Percentiles rank a stretch among this genome's conserved stretches.
phyloP scores from a whole-genome alignment of 176 grass and related monocot genomes.

The Oryza australiensis region DNA sequence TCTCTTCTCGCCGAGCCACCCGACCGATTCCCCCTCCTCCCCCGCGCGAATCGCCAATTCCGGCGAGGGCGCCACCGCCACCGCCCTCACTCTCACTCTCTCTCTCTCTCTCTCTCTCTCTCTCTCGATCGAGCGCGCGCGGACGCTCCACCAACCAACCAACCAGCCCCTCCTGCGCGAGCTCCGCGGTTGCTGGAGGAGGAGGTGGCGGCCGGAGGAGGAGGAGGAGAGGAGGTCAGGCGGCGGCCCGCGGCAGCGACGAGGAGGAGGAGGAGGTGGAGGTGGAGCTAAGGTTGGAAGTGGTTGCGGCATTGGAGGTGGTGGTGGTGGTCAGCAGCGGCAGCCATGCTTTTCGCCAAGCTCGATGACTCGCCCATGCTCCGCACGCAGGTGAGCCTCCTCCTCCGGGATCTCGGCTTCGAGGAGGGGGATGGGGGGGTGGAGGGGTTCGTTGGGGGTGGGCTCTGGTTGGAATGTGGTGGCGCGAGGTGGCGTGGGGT shows the following conservation, averaged over 20 bases:
- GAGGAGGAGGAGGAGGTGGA: not conserved
- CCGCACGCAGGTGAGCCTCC: conserved; percentile 62
- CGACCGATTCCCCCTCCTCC: conserved; percentile 32
- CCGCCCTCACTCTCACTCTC: not conserved
- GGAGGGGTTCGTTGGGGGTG: not conserved
- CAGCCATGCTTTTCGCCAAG: conserved; percentile 75
- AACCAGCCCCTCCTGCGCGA: not conserved
- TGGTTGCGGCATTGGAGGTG: conserved; percentile 8
- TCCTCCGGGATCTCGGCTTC: conserved; percentile 38
- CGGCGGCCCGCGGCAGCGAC: conserved; percentile 25
- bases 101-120: not conserved
- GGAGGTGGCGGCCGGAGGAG: conserved; percentile 3
- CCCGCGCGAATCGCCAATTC: conserved; percentile 40
- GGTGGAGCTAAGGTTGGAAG: not conserved
- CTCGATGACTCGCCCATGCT: conserved; percentile 87
- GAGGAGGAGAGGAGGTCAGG: not conserved
- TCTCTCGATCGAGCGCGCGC: not conserved
- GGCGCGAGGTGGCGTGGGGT: not conserved
- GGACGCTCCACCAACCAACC: not conserved
- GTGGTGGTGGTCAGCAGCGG: not conserved
- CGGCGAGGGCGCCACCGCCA: not conserved
- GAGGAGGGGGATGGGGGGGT: not conserved
- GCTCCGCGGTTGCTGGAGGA: not conserved
- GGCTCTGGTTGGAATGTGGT: not conserved
- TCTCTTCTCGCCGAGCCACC: conserved; percentile 47